A percentile compares a stretch with the other conserved stretches of the same genome.
These are phyloP conservation scores for Annona squamosa DNA, from an alignment of 164 flowering plant genomes.

Conservation along the genomic window DNA sequence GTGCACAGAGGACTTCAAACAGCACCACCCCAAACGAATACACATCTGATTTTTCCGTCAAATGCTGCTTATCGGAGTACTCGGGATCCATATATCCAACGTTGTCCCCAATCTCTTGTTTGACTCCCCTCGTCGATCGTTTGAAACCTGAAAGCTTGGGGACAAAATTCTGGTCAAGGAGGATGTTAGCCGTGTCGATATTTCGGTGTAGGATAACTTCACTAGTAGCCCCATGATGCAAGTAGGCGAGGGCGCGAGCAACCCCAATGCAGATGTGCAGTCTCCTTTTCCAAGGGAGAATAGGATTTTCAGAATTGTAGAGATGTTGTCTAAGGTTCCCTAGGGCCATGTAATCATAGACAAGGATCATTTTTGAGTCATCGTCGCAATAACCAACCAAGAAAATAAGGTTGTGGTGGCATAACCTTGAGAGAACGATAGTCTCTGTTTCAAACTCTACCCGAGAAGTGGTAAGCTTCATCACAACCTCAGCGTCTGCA, in stretches of 20 bases:
- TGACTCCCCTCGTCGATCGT: slow-evolving; percentile 7
- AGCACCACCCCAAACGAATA: slow-evolving; percentile 12
- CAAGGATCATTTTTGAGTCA: slow-evolving; percentile 16
- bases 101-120: slow-evolving; percentile 2
- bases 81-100: slow-evolving; percentile 13
- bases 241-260: slow-evolving; percentile 7
- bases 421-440: not conserved
- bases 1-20: slow-evolving; percentile 39
- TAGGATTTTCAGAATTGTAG: slow-evolving; percentile 5
- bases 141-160: slow-evolving; percentile 11
- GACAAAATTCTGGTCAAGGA: slow-evolving; percentile 2
- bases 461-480: too few species aligned
- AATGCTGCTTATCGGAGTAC: slow-evolving; percentile 6
- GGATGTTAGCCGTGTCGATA: slow-evolving; percentile 8
- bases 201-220: slow-evolving; percentile 8
- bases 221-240: slow-evolving; percentile 8
- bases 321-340: slow-evolving; percentile 17
- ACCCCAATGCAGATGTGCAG: slow-evolving; percentile 11
- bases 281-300: slow-evolving; percentile 14
- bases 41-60: slow-evolving; percentile 12
- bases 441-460: not conserved
- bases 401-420: slow-evolving; percentile 8
- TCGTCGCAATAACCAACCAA: slow-evolving; percentile 11
- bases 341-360: slow-evolving; percentile 19
- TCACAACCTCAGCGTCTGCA: too few species aligned